Evolutionary conservation across 2,329 filamentous ascomycete genomes (phyloP).

Genomic region (Penicillium capsulatum): DNA sequence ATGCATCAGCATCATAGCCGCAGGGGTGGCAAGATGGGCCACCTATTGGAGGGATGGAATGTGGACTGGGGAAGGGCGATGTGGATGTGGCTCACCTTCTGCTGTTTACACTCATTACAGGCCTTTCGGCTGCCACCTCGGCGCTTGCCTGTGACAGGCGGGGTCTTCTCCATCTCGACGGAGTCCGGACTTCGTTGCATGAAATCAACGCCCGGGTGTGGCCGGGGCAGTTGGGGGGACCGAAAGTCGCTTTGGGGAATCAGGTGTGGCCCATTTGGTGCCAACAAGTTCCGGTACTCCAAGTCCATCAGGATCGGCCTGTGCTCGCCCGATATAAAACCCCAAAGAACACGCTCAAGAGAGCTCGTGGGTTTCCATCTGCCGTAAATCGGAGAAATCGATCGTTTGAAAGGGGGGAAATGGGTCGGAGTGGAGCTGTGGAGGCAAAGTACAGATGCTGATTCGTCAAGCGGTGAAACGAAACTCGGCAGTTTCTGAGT

Average conservation of each 20-base stretch:
- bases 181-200: conserved; percentile 31
- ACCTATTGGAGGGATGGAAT: conserved; percentile 2
- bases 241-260: conserved; percentile 36
- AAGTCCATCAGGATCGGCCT: conserved; percentile 35
- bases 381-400: conserved; percentile 41
- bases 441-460: not conserved
- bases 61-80: not conserved
- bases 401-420: conserved; percentile 1
- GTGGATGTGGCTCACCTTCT: conserved; percentile 51
- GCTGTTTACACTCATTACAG: conserved; percentile 65
- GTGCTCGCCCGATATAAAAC: conserved; percentile 29
- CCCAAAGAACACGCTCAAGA: conserved; percentile 21
- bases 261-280: conserved; percentile 33
- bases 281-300: conserved; percentile 33
- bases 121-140: conserved; percentile 48
- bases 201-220: conserved; percentile 29
- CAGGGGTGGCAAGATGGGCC: not conserved
- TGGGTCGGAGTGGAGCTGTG: conserved; percentile 3
- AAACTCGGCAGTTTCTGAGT: not conserved
- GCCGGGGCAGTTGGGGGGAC: conserved; percentile 32
- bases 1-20: conserved; percentile 14
- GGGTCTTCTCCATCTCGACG: conserved; percentile 38
- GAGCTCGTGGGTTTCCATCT: conserved; percentile 22
- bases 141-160: conserved; percentile 48
- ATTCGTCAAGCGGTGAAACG: not conserved